Evolutionary conservation across 2,329 filamentous ascomycete species (phyloP), one percentile per base, ranked within the genome.

Genomic region (Pseudogymnoascus sp.): DNA sequence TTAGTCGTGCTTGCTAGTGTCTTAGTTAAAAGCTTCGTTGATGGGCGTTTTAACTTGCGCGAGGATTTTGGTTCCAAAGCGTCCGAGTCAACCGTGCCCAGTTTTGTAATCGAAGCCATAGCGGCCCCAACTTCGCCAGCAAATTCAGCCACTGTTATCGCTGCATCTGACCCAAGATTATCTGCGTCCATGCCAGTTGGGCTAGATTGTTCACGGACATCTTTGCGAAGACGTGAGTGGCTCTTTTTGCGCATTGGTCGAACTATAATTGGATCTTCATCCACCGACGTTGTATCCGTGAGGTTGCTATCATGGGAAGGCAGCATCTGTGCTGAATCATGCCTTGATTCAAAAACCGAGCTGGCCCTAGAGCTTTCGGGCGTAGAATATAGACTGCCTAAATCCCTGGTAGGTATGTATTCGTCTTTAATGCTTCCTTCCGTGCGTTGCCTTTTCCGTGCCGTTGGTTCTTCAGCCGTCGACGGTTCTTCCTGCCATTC

Each of bases 241-340:
- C 50, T 33, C 50, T 35, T 57, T 21, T 57, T 35, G 50, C 50
- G 50, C 28, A 33, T 19, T 15, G 53, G 50, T 60, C 68, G 59
- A 36, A 73, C 71, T 21, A 72, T 64, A 61, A 73, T 72, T 2
- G 69, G 70, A 28, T 74, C 72, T 36, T 74, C 72, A 59, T 74
- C 72, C 15, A 72, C 71, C 35, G 72, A 74, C 21, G 72, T 74
- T 19, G 69, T 72, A 66, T 74, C 72, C 3, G 71, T 74, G 23
- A 65, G 65, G 8, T 63, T 68, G 28, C 69, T 67, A 4, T 63
- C 67, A 17, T 70, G 61, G 9, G 61, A 21, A 11, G 28, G 21
- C 9, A 33, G 21, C n/a, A 62, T 53, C 15, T 26, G 40, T 15
- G 38, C 3, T 13, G 40, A 17, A 62, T 21, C 47, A 23, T 31